Conservation (phyloP, 2,329 filamentous ascomycete genomes). For the Grosmannia penicillata region DNA sequence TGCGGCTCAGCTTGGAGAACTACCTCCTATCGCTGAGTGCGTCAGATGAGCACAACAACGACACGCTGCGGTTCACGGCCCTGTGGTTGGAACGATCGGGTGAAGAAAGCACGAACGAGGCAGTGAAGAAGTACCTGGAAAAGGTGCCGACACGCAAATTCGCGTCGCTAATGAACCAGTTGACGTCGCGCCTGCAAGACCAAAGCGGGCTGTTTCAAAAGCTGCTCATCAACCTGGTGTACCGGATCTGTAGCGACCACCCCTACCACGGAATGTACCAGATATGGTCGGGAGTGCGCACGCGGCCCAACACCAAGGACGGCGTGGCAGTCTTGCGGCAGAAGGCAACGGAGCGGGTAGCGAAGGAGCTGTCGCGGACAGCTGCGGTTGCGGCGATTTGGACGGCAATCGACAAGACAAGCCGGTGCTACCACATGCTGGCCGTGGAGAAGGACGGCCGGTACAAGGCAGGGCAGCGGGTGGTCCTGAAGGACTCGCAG, state of each 20-base stretch:
- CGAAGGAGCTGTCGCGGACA: conserved; percentile 41
- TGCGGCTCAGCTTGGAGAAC: conserved; percentile 83
- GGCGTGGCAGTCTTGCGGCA: conserved; percentile 59
- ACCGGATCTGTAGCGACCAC: conserved; percentile 78
- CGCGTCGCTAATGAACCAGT: conserved; percentile 82
- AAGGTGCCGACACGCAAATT: conserved; percentile 85
- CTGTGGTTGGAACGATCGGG: conserved; percentile 82
- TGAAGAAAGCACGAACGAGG: conserved; percentile 61
- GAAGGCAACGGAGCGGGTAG: conserved; percentile 55
- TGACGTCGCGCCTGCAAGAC: conserved; percentile 80
- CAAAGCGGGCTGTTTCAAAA: conserved; percentile 58
- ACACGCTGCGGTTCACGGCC: conserved; percentile 81
- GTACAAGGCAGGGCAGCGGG: conserved; percentile 52
- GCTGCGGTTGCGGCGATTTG: conserved; percentile 42
- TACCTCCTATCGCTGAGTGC: conserved; percentile 75
- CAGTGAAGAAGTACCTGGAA: conserved; percentile 54
- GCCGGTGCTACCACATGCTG: conserved; percentile 48
- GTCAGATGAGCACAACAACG: conserved; percentile 78
- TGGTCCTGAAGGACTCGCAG: conserved; percentile 39
- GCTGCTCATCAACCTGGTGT: conserved; percentile 58
- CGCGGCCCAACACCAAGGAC: conserved; percentile 55
- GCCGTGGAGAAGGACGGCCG: conserved; percentile 50
- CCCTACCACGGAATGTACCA: conserved; percentile 97
- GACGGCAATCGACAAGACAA: conserved; percentile 58
- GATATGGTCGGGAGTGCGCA: conserved; percentile 70